Evolutionary conservation across 768 basidiomycete species (phyloP), one percentile per base, ranked within the genome.

Genomic region (Phallus indusiatus): DNA sequence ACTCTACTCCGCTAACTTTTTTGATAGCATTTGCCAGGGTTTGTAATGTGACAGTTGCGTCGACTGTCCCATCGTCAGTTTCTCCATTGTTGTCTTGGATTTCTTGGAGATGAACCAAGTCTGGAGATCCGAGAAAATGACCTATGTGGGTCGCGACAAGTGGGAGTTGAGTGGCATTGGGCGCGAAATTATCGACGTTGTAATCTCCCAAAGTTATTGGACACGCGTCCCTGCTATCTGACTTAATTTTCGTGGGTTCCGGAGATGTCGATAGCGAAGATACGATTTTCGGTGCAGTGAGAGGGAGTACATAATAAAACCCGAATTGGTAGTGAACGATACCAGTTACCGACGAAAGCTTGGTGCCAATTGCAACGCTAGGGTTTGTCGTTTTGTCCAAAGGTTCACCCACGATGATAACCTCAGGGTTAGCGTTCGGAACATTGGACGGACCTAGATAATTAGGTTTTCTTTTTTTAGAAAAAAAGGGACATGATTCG

Each of bases 21-120:
- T 71, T 70, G 64, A 85, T 83, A 9, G 81, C 78, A 17, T 72
- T 71, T 4, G 76, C 73, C 21, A 85, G 69, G 10, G 72, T 77
- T 18, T 72, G 65, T 35, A 85, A 70, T 6, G 83, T 84, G 57
- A 78, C 64, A 66, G 81, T 79, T 9, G 80, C 81, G 54, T 66
- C 71, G 49, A 82, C 79, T 5, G 74, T 74, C 18, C 83, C 83
- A 64, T 84, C 76, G 64, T 84, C 67, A 0, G 67, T 76, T 1
- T 75, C 64, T 5, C 82, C 82, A 2, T 74, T 76, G 67, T 83
- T 78, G 67, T 83, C 82, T 64, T 84, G 81, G 17, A 85, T 79
- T 63, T 85, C 84, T 68, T 85, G 83, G 7, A 85, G 62, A 67
- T 84, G 83, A 62, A 85, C 67, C 55, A 85, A 73, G 64, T 84